These are phyloP conservation scores for Pneumocystis murina DNA, from an alignment of 1,139 yeast genomes.

Conservation along the genomic window DNA sequence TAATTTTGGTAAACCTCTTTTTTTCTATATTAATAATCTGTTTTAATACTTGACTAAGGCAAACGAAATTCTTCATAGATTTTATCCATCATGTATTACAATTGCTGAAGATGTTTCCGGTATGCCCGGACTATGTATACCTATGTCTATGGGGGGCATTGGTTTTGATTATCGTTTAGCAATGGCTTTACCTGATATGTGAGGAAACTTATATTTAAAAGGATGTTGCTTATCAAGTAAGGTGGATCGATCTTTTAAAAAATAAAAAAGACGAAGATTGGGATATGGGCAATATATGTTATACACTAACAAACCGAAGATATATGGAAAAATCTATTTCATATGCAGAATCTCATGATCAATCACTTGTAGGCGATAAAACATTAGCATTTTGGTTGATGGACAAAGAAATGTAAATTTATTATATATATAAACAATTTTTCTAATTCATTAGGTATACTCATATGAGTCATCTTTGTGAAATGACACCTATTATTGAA, in stretches of 20 bases:
- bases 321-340: constrained; percentile 81
- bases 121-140: constrained; percentile 83
- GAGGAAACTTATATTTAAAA: neutral
- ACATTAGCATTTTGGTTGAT: constrained; percentile 94
- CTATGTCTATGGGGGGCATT: constrained; percentile 62
- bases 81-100: constrained; percentile 46
- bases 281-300: constrained; percentile 71
- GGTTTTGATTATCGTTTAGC: constrained; percentile 89
- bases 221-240: neutral
- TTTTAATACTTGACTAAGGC: constrained; percentile 28
- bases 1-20: constrained; percentile 37
- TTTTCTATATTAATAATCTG: neutral
- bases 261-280: constrained; percentile 78
- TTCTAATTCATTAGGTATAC: constrained; percentile 38
- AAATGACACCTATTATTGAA: constrained; percentile 61
- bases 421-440: neutral
- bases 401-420: constrained; percentile 67
- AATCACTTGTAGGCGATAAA: constrained; percentile 93
- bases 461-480: constrained; percentile 67
- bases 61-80: constrained; percentile 51
- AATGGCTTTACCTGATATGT: constrained; percentile 96
- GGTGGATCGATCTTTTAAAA: constrained; percentile 80
- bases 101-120: constrained; percentile 97
- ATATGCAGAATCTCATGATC: constrained; percentile 93
- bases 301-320: constrained; percentile 76